Base-by-base conservation (phyloP, 2,329 filamentous ascomycete genomes). In the Talaromyces sp. region DNA sequence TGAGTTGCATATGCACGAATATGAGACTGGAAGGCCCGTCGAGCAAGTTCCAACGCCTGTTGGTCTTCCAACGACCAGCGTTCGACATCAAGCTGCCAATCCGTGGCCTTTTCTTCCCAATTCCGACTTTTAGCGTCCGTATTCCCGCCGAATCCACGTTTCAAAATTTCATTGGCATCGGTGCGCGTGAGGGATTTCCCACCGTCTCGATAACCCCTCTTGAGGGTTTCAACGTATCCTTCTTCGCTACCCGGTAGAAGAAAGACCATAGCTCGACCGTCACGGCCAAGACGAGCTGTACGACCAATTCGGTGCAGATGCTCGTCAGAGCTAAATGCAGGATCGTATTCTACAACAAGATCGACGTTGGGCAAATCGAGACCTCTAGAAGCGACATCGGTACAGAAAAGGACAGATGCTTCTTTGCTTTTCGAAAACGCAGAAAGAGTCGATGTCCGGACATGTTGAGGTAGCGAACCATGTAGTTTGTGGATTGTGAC, bases 1-100 rank as follows among this genome's bases (percentile, higher is more conserved):
- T 99, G 95, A 0, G 95, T 99, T 2, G 95, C 92, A 74, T 99
- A 99, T 0, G 95, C 95, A 60, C 95, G 85, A 60, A 99, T 89
- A 71, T 98, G 93, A 57, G 91, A 95, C 72, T 96, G 92, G 79
- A 91, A 99, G 0, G 89, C 95, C 67, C 91, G 87, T 23, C 92
- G 86, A 0, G 90, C 94, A 69, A 92, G 84, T 69, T 96, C 92
- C 4, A 96, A 85, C 44, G 90, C 85, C 60, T 86, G 86, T 0
- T 85, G 79, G 60, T 89, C 85, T 40, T 86, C 83, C 8, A 88
- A 74, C 1, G 84, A 81, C 86, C 87, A 89, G 23, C 87, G 81
- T 72, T 90, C 88, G 27, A 88, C 75, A 33, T 87, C 83, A 57
- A 90, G 78, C 69, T 90, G 87, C 75, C 83, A 85, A 10, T 90